A percentile compares a stretch with the other conserved stretches of the same genome.
These are phyloP conservation scores for Citrus reticulata DNA, from an alignment of 345 rosid genomes.

Conservation along the genomic window DNA sequence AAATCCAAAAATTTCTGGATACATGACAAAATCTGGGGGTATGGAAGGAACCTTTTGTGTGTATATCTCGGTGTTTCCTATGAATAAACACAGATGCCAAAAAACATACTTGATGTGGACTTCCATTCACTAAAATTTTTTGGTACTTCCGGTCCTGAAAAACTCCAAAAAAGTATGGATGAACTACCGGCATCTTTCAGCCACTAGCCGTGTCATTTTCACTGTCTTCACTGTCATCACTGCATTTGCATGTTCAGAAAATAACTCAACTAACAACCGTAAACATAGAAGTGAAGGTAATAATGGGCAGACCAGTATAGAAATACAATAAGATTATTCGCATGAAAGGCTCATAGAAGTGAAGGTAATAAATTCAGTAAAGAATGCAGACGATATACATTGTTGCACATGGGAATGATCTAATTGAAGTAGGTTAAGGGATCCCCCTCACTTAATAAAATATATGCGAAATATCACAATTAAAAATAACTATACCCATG, in stretches of 20 bases:
- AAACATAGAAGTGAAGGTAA: neutral
- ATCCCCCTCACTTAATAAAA: neutral
- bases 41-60: neutral
- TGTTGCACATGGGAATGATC: neutral
- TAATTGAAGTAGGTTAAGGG: neutral
- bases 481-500: neutral
- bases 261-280: neutral
- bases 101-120: neutral
- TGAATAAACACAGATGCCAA: constrained; percentile 5
- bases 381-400: neutral
- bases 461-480: neutral
- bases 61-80: constrained; percentile 5
- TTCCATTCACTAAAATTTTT: neutral
- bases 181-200: constrained; percentile 20
- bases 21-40: constrained; percentile 7
- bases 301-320: neutral
- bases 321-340: neutral
- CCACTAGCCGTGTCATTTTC: constrained; percentile 57
- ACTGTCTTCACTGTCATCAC: constrained; percentile 71
- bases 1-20: constrained; percentile 20
- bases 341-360: neutral
- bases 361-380: neutral
- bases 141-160: neutral
- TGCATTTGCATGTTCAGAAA: constrained; percentile 30
- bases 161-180: neutral